Conservation (phyloP, 352 stramenopile species). For the Globisporangium acanthophoron region DNA sequence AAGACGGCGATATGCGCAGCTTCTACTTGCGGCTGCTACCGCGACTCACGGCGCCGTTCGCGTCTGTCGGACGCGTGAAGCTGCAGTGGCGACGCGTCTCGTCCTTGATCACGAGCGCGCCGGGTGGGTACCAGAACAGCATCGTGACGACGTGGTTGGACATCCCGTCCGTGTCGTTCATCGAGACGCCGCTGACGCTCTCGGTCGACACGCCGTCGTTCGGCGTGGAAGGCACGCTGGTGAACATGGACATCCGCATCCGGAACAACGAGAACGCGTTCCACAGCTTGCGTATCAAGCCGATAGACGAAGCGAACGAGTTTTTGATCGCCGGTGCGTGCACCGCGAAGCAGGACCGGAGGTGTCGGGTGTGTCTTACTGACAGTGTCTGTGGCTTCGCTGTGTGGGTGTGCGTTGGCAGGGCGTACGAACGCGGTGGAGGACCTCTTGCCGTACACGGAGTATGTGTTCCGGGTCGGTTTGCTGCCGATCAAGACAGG, state of each 20-base stretch:
- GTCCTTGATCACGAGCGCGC: conserved; percentile 32
- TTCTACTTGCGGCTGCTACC: conserved; percentile 61
- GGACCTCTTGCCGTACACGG: conserved; percentile 65
- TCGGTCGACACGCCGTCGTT: conserved; percentile 61
- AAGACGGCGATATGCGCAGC: conserved; percentile 50
- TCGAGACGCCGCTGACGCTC: conserved; percentile 60
- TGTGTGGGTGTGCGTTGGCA: conserved; percentile 11
- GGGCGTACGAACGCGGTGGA: conserved; percentile 67
- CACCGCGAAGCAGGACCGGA: background rate
- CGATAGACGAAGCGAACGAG: conserved; percentile 57
- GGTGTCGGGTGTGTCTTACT: too few species aligned
- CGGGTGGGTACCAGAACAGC: conserved; percentile 28
- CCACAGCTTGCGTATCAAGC: conserved; percentile 66
- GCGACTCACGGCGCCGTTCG: conserved; percentile 30
- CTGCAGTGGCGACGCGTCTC: conserved; percentile 59
- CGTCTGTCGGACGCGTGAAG: conserved; percentile 48
- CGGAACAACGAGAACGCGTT: conserved; percentile 72
- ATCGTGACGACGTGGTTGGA: conserved; percentile 64
- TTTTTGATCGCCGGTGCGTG: conserved; percentile 70
- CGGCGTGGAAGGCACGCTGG: conserved; percentile 57
- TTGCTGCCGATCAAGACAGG: conserved; percentile 76
- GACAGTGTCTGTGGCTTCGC: background rate
- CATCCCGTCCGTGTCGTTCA: conserved; percentile 61
- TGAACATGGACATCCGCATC: conserved; percentile 49
- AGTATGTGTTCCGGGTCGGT: conserved; percentile 56